Conservation (phyloP, 2,329 filamentous ascomycete species). For the Alternaria ventricosa region DNA sequence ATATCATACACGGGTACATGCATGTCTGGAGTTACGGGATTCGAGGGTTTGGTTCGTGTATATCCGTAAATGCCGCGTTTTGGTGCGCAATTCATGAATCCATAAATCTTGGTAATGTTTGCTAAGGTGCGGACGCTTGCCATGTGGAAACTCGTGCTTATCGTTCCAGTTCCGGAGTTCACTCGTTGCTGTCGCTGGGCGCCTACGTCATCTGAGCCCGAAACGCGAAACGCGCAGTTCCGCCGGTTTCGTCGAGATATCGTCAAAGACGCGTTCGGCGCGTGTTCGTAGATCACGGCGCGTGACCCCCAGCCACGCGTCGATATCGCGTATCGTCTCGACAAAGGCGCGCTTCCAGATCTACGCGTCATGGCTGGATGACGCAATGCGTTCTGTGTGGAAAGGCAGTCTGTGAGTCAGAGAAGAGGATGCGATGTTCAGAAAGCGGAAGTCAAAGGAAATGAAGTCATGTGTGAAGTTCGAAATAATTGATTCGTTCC, state of each 20-base stretch:
- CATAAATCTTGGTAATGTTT: not conserved
- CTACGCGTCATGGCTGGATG: not conserved
- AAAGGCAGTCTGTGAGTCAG: not conserved
- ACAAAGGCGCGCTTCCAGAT: not conserved
- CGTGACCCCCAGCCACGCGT: not conserved
- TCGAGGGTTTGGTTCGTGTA: constrained; percentile 18
- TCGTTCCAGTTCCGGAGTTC: not conserved
- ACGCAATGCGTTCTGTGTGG: not conserved
- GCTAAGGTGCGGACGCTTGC: not conserved
- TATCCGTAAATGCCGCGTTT: constrained; percentile 11
- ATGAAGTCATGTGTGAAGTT: constrained; percentile 34
- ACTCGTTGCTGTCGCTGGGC: not conserved
- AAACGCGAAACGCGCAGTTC: not conserved
- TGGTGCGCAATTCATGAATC: not conserved
- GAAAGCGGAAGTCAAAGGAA: constrained; percentile 1
- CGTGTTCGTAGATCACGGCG: not conserved
- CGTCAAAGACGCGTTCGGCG: not conserved
- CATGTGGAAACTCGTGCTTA: not conserved
- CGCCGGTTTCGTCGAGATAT: not conserved
- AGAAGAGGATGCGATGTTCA: not conserved
- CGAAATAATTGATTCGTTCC: constrained; percentile 51
- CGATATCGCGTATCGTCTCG: not conserved
- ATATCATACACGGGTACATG: constrained; percentile 9
- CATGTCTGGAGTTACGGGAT: constrained; percentile 10
- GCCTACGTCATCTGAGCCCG: not conserved